phyloP scores from a whole-genome alignment of 768 basidiomycete species.

The Paxillus ammoniavirescens region DNA sequence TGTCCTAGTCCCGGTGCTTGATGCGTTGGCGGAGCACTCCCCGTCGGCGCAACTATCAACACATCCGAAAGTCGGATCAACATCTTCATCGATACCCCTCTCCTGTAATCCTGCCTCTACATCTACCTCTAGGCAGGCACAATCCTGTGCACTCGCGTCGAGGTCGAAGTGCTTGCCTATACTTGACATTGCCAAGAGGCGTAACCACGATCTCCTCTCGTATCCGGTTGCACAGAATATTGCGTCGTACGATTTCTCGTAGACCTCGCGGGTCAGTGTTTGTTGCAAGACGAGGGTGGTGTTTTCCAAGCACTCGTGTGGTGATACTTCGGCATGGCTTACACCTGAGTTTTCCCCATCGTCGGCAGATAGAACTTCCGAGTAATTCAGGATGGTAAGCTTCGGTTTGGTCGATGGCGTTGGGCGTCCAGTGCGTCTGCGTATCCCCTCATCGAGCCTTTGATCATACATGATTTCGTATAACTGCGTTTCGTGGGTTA shows the following conservation, averaged over 20 bases:
- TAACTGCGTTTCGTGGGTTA: conserved; percentile 30
- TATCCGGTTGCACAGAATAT: conserved; percentile 57
- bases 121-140: conserved; percentile 8
- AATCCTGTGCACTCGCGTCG: conserved; percentile 3
- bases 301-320: not conserved
- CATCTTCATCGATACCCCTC: not conserved
- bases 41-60: not conserved
- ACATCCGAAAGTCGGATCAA: conserved; percentile 8
- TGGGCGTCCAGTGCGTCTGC: conserved; percentile 27
- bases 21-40: not conserved
- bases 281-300: conserved; percentile 35
- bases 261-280: conserved; percentile 32
- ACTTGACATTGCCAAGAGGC: conserved; percentile 38
- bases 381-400: conserved; percentile 39
- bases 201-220: conserved; percentile 46
- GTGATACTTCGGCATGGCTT: not conserved
- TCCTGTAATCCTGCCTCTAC: conserved; percentile 5
- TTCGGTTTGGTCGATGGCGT: conserved; percentile 19
- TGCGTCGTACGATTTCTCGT: conserved; percentile 40
- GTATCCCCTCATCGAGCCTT: conserved; percentile 43
- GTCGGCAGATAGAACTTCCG: conserved; percentile 34
- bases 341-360: conserved; percentile 1
- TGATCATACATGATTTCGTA: conserved; percentile 53
- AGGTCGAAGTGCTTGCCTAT: conserved; percentile 40
- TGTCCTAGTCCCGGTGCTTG: conserved; percentile 8